Conservation (phyloP, 495 filamentous ascomycete genomes). For the Tetracladium setigerum region DNA sequence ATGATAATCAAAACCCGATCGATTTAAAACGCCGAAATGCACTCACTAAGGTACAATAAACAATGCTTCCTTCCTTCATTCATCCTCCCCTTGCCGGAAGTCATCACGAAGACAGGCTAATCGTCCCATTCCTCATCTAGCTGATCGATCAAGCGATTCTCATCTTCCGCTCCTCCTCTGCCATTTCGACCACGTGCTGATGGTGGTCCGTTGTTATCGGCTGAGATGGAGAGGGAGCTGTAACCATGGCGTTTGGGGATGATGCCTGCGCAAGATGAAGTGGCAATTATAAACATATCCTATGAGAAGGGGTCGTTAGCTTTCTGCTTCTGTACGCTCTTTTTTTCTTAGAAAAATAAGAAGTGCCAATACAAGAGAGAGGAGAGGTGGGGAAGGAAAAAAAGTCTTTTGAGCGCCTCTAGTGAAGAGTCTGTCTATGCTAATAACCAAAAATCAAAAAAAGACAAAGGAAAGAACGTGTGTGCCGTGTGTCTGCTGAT, state of each 20-base stretch:
- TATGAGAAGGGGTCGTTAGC: slow-evolving; percentile 28
- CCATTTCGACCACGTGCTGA: slow-evolving; percentile 30
- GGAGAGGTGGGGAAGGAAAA: slow-evolving; percentile 1
- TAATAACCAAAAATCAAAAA: not conserved
- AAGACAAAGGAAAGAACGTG: not conserved
- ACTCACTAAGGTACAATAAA: too few species aligned
- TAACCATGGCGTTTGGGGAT: slow-evolving; percentile 59
- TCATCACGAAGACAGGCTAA: slow-evolving; percentile 16
- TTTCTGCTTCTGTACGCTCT: not conserved
- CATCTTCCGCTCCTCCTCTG: slow-evolving; percentile 56
- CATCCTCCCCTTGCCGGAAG: not conserved
- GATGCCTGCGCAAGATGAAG: slow-evolving; percentile 65
- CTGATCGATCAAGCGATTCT: slow-evolving; percentile 92
- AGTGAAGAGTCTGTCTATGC: not conserved
- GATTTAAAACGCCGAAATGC: too few species aligned
- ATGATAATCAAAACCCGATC: too few species aligned
- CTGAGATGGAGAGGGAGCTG: slow-evolving; percentile 43
- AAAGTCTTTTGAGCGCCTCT: slow-evolving; percentile 1
- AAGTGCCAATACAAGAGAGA: not conserved
- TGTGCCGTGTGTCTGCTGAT: not conserved
- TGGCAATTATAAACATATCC: slow-evolving; percentile 76
- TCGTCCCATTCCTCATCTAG: slow-evolving; percentile 87
- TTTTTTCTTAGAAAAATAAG: not conserved
- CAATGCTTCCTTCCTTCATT: too few species aligned
- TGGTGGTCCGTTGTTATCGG: slow-evolving; percentile 10